Base-by-base conservation (phyloP, 1,139 yeast genomes). In the Candida albicans region DNA sequence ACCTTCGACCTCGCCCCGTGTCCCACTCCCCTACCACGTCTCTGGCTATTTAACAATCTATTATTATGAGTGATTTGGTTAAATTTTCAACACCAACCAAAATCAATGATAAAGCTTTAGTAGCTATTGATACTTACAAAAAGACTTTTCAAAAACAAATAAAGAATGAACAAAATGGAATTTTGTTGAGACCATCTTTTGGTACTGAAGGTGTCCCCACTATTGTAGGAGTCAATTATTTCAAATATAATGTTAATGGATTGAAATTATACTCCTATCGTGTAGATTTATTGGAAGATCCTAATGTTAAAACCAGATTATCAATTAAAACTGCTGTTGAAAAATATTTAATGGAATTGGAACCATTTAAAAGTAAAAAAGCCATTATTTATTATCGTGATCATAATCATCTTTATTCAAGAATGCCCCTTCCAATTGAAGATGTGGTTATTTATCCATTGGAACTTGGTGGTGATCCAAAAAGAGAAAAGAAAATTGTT, bases 381-480 rank as follows among this genome's bases (percentile, higher is more conserved):
- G 24, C 42, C 8, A 45, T 42, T 10, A 48, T 49, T 29, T 49
- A 40, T 27, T 49, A 49, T 25, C 41, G 50, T 22, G 44, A 40
- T 36, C 38, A 40, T 24, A 48, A 41, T 36, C 40, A 36, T 22
- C 13, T 49, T 22, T 49, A 49, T 28, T 42, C 49, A 2, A 40
- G 31, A 11, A 32, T 41, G 10, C 50, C 51, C 2, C 43, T 49
- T 33, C 52, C 52, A 9, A 46, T 49, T 35, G 52, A 49, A 28
- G 52, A 48, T 26, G 44, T 33, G 18, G 43, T 34, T 24, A 22
- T 44, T 24, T 46, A 39, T 29, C 48, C 47, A 2, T 15, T 44
- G 30, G 40, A 37, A 37, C 11, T 22, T 13, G 25, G 35, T 24
- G 22, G 22, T 18, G 22, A 18, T 18, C 22, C 22, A 4, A 18